Evolutionary conservation across 371 early-diverging fungal species (phyloP).

Genomic region (Mucor racemosus): DNA sequence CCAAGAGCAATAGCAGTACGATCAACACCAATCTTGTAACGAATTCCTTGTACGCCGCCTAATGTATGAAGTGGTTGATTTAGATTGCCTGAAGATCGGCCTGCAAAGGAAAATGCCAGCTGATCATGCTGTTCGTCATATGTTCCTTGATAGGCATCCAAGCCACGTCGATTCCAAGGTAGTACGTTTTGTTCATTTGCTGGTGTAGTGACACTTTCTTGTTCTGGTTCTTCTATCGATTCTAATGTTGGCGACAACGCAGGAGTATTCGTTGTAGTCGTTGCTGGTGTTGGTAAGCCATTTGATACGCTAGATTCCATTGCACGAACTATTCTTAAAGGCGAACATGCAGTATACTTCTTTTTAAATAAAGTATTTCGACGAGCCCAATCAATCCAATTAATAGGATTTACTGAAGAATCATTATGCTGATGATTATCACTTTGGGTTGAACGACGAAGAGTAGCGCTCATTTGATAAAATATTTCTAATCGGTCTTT

Average conservation of each 20-base stretch:
- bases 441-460: slow-evolving; percentile 20
- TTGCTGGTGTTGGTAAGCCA: not conserved
- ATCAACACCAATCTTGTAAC: slow-evolving; percentile 41
- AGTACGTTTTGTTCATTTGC: not conserved
- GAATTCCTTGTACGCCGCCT: slow-evolving; percentile 27
- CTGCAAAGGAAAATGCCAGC: slow-evolving; percentile 37
- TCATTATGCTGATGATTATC: not conserved
- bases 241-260: not conserved
- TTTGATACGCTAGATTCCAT: slow-evolving; percentile 19
- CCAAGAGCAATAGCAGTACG: slow-evolving; percentile 50
- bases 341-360: slow-evolving; percentile 16
- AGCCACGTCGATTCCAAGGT: slow-evolving; percentile 22
- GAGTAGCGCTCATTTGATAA: slow-evolving; percentile 36
- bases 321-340: slow-evolving; percentile 32
- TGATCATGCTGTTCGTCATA: slow-evolving; percentile 48
- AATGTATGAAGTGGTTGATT: not conserved
- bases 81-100: slow-evolving; percentile 33
- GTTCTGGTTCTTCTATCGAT: not conserved
- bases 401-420: not conserved
- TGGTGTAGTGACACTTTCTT: not conserved
- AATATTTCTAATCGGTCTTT: slow-evolving; percentile 41
- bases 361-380: slow-evolving; percentile 16
- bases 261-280: not conserved
- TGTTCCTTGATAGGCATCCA: slow-evolving; percentile 21
- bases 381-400: slow-evolving; percentile 22